phyloP scores from a whole-genome alignment of 2,329 filamentous ascomycete species.

The Triangularia setosa region DNA sequence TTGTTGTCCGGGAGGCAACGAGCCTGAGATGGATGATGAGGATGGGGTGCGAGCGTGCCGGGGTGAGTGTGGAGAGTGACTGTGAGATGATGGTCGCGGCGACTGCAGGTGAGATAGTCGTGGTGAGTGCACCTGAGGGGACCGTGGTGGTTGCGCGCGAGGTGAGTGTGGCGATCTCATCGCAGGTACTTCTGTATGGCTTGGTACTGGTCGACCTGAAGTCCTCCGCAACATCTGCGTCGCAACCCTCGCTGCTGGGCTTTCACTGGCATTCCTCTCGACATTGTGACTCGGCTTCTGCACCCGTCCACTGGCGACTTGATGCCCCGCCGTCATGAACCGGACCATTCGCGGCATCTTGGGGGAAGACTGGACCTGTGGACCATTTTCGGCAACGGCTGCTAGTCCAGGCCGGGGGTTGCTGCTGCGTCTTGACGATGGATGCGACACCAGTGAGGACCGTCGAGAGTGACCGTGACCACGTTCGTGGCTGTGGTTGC shows the following conservation, averaged over 20 bases:
- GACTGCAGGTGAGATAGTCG: neutral
- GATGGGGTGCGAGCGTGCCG: neutral
- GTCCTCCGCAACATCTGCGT: neutral
- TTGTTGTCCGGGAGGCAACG: neutral
- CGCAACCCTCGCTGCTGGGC: neutral
- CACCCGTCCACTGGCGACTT: neutral
- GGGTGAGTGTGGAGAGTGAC: neutral
- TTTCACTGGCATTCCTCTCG: neutral
- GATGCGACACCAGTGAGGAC: neutral
- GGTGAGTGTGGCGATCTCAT: neutral
- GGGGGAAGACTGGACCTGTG: neutral
- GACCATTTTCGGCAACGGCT: neutral
- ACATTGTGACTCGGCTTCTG: neutral
- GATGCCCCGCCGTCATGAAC: neutral
- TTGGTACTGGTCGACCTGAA: neutral
- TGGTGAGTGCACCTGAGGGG: neutral
- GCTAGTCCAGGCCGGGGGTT: neutral
- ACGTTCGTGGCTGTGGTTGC: neutral
- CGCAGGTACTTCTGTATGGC: neutral
- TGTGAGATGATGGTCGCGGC: neutral
- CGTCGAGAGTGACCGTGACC: conserved; percentile 1
- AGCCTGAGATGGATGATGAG: neutral
- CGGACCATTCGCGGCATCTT: neutral
- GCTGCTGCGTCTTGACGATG: neutral
- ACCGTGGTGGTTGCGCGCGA: neutral